A percentile compares a stretch with the other conserved stretches of the same genome.
phyloP scores from a whole-genome alignment of 192 early-diverging fungal species.

The Gamsiella multidivaricata region DNA sequence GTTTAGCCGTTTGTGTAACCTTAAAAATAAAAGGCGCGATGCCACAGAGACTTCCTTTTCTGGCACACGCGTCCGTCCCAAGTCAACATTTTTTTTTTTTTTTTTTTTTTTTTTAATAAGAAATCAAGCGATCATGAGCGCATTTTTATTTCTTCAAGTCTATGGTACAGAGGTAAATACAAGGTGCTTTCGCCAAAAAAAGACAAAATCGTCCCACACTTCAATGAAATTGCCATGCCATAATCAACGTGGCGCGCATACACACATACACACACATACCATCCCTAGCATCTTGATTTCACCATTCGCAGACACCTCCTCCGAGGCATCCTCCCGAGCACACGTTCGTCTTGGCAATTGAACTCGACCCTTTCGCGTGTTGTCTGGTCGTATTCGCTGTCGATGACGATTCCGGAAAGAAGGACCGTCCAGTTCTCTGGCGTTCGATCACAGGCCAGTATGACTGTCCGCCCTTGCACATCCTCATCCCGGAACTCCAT shows the following conservation, averaged over 20 bases:
- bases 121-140: background rate
- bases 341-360: constrained; percentile 24
- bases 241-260: too few species aligned
- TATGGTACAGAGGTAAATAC: background rate
- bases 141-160: background rate
- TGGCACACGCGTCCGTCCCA: background rate
- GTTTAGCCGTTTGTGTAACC: too few species aligned
- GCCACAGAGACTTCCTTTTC: too few species aligned
- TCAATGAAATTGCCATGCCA: too few species aligned
- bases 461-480: constrained; percentile 46
- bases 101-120: background rate
- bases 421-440: background rate
- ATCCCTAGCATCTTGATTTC: too few species aligned
- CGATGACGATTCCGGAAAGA: background rate
- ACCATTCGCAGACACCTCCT: constrained; percentile 43
- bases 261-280: too few species aligned
- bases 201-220: too few species aligned
- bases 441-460: constrained; percentile 48
- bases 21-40: too few species aligned
- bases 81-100: background rate
- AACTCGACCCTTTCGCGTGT: background rate
- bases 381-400: background rate
- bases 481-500: constrained; percentile 17
- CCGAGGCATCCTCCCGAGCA: constrained; percentile 42
- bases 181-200: background rate